Conservation (phyloP, 805 yeast genomes). For the Nakazawaea anatomiae region DNA sequence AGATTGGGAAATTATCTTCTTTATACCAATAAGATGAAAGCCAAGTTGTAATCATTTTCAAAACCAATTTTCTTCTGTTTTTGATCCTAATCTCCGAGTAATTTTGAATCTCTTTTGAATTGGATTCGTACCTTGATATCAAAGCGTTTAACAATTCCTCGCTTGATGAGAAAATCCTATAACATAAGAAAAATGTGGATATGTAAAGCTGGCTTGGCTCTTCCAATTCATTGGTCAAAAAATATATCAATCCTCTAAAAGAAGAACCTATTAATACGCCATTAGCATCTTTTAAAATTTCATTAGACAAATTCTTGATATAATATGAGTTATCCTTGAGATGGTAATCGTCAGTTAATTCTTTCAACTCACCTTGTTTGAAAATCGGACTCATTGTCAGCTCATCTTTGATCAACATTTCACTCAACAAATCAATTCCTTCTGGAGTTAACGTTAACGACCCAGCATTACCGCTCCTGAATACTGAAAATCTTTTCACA, state of each 20-base stretch:
- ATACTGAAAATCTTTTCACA: slow-evolving; percentile 41
- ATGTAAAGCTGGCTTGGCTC: slow-evolving; percentile 59
- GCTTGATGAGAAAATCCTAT: slow-evolving; percentile 64
- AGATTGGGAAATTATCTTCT: slow-evolving; percentile 47
- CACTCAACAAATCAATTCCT: slow-evolving; percentile 38
- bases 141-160: slow-evolving; percentile 63
- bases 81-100: slow-evolving; percentile 39
- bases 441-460: slow-evolving; percentile 40
- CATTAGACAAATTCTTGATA: slow-evolving; percentile 21
- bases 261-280: slow-evolving; percentile 63
- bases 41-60: slow-evolving; percentile 75
- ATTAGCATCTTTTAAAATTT: slow-evolving; percentile 44
- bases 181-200: slow-evolving; percentile 73
- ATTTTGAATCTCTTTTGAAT: slow-evolving; percentile 30
- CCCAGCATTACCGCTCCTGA: slow-evolving; percentile 45
- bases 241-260: slow-evolving; percentile 57
- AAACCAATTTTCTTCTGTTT: slow-evolving; percentile 61
- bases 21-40: slow-evolving; percentile 85
- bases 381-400: slow-evolving; percentile 17
- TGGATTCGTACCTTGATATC: slow-evolving; percentile 54
- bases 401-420: slow-evolving; percentile 18
- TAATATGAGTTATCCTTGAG: slow-evolving; percentile 10
- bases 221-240: slow-evolving; percentile 58
- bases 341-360: not conserved
- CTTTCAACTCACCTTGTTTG: slow-evolving; percentile 3